Percentiles rank a stretch among this genome's conserved stretches.
These are phyloP conservation scores for Pulicaria dysenterica DNA, from an alignment of 129 eudicot genomes.

Conservation along the genomic window DNA sequence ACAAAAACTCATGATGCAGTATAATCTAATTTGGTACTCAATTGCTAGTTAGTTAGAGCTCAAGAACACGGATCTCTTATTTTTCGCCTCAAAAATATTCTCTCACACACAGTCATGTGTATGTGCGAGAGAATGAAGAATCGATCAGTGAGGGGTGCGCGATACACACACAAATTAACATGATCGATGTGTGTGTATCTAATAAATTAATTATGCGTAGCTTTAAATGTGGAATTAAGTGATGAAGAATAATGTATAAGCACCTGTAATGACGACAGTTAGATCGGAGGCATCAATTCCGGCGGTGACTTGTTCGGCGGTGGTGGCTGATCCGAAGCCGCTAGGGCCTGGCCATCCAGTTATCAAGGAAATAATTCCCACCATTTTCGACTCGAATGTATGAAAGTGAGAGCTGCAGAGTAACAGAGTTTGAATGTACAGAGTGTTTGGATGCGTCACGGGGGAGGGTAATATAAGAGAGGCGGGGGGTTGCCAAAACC, in stretches of 20 bases:
- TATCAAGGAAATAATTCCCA: slow-evolving; percentile 59
- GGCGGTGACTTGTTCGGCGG: slow-evolving; percentile 76
- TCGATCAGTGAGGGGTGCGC: too few relatives aligned
- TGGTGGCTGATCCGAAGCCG: slow-evolving; percentile 89
- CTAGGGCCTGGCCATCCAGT: slow-evolving; percentile 83
- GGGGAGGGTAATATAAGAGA: too few relatives aligned
- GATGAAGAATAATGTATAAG: neutral
- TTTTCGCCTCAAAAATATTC: too few relatives aligned
- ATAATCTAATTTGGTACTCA: neutral
- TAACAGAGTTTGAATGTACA: neutral
- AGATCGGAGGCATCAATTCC: slow-evolving; percentile 63
- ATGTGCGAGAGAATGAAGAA: slow-evolving; percentile 7
- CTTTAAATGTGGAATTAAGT: neutral
- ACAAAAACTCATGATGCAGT: neutral
- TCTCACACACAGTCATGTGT: neutral
- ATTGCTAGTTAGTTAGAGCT: neutral
- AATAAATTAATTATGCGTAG: neutral
- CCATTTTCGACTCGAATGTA: slow-evolving; percentile 22
- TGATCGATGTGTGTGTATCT: neutral
- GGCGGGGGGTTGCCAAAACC: too few relatives aligned
- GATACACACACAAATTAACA: too few relatives aligned
- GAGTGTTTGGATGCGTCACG: neutral
- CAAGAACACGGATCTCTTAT: neutral
- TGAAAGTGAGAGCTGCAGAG: neutral
- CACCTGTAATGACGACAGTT: slow-evolving; percentile 77